phyloP scores from a whole-genome alignment of 192 early-diverging fungal species.

The Lunasporangiospora selenospora region DNA sequence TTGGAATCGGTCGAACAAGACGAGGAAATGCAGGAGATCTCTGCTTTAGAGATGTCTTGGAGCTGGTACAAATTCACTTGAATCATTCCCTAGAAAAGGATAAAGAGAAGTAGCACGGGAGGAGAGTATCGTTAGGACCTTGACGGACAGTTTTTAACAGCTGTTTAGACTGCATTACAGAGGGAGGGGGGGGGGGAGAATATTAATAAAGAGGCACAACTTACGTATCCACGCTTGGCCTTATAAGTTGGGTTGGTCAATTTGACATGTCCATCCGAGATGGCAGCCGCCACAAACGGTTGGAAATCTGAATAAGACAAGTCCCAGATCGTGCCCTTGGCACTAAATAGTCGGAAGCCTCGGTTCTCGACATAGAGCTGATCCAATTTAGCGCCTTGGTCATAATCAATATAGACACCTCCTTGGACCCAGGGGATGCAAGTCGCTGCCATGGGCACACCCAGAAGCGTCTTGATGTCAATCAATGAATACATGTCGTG shows the following conservation, averaged over 20 bases:
- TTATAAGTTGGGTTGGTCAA: conserved; percentile 34
- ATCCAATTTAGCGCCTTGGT: conserved; percentile 29
- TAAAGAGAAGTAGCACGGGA: no score
- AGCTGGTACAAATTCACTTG: conserved; percentile 37
- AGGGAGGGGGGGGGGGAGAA: no score
- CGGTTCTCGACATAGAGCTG: conserved; percentile 30
- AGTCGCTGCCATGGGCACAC: conserved; percentile 11
- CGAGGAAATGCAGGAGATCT: neutral
- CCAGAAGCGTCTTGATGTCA: conserved; percentile 29
- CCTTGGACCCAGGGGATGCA: conserved; percentile 35
- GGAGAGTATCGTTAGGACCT: no score
- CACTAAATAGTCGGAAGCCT: conserved; percentile 25
- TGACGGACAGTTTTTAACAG: no score
- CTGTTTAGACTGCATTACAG: no score
- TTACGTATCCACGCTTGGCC: conserved; percentile 40
- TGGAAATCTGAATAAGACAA: conserved; percentile 36
- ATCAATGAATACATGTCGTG: conserved; percentile 14
- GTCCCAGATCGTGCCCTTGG: conserved; percentile 43
- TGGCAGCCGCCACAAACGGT: conserved; percentile 24
- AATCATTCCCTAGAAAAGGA: conserved; percentile 27
- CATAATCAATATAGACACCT: conserved; percentile 22
- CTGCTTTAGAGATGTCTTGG: neutral
- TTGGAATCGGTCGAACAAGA: neutral
- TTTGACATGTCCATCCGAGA: conserved; percentile 33
- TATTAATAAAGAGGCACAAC: no score